A percentile compares a stretch with the other conserved stretches of the same genome.
Conservation (phyloP, 495 filamentous ascomycete genomes). For the Neurospora sp. region DNA sequence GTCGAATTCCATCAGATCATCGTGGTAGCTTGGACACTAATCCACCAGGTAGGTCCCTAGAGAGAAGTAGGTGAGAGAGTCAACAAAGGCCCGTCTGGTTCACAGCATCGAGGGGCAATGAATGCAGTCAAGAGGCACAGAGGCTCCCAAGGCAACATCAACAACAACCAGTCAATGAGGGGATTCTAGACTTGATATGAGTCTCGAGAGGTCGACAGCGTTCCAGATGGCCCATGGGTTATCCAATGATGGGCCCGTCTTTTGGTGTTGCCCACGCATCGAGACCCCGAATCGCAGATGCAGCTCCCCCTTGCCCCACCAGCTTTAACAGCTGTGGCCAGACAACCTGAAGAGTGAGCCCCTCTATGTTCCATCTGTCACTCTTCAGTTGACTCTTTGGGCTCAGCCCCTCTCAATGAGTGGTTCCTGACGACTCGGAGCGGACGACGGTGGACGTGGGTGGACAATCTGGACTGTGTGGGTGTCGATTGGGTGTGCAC, state of each 20-base stretch:
- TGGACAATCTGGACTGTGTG: not conserved
- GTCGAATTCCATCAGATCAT: not conserved
- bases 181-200: not conserved
- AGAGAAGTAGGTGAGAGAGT: not conserved
- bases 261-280: not conserved
- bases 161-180: not conserved
- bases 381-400: not conserved
- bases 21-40: not conserved
- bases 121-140: not conserved
- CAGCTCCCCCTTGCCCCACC: conserved; percentile 3
- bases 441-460: not conserved
- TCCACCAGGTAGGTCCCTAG: not conserved
- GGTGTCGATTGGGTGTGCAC: not conserved
- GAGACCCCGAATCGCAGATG: conserved; percentile 1
- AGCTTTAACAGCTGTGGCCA: conserved; percentile 7
- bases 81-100: not conserved
- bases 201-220: not conserved
- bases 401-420: not conserved
- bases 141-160: not conserved
- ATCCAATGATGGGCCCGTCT: not conserved
- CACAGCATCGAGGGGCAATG: not conserved
- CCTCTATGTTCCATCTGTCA: conserved; percentile 7
- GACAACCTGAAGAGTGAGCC: not conserved
- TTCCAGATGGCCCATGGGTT: not conserved
- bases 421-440: not conserved